Evolutionary conservation across 2,329 filamentous ascomycete species (phyloP), one percentile per base, ranked within the genome.

Genomic region (Phialophora chinensis): DNA sequence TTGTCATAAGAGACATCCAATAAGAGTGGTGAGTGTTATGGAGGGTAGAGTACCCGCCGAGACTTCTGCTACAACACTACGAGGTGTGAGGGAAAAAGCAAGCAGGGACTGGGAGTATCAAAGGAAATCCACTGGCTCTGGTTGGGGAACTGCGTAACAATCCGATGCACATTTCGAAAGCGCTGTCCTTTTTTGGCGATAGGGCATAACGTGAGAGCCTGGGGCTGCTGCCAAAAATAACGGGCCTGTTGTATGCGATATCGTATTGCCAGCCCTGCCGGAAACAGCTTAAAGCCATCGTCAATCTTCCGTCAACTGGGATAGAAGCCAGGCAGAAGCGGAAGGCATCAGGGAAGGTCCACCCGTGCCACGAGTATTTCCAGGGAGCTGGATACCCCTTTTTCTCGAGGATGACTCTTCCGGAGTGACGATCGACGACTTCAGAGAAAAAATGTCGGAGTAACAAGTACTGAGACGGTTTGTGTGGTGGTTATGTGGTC

Each of bases 271-370:
- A 62, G 50, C 59, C 59, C 59, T 62, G 54, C 59, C 49, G 52
- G 14, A 62, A 53, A 31, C 44, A 56, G 60, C 25, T 23, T 55
- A 49, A 49, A 29, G 50, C 52, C 60, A 44, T 63, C 44, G 61
- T 58, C 52, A 52, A 63, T 63, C 61, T 25, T 29, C 12, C 31
- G 8, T 23, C 33, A 23, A 63, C 38, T 42, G 50, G 20, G 61
- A 42, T 38, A 20, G 29, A 62, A 62, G 59, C 63, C 66, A 68
- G 63, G 66, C 66, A 66, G 66, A 66, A 66, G 60, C 60, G 66
- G 59, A 60, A 60, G 54, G 35, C 52, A 60, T 35, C 60, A 52
- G 59, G 59, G 63, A 47, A 66, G 63, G 66, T 63, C 66, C 66
- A 68, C 53, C 62, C 62, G 44, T 29, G 62, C 29, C 62, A 62